These are phyloP conservation scores for Allium fistulosum DNA, from an alignment of 106 monocot genomes.

Conservation along the genomic window DNA sequence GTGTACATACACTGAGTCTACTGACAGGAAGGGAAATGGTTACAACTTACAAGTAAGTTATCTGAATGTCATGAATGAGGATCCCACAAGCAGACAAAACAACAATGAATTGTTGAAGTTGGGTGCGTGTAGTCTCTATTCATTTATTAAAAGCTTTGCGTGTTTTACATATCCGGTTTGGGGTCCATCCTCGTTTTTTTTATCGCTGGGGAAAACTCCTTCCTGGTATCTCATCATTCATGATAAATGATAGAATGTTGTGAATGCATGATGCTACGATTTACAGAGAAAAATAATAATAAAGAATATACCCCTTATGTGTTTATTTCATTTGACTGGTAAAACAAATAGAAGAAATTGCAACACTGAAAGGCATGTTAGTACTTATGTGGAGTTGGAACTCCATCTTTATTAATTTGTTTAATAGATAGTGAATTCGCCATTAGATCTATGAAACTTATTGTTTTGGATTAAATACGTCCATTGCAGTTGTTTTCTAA, in stretches of 20 bases:
- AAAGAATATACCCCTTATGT: background rate
- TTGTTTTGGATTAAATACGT: too few species aligned
- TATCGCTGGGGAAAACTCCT: too few species aligned
- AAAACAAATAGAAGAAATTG: too few species aligned
- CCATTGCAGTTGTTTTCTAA: too few species aligned
- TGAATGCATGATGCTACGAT: background rate
- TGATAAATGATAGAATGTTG: background rate
- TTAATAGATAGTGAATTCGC: too few species aligned
- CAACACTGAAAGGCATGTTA: too few species aligned
- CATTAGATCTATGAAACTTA: too few species aligned
- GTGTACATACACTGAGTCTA: background rate
- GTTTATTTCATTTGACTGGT: too few species aligned
- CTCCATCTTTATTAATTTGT: too few species aligned
- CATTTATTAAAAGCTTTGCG: conserved; percentile 98
- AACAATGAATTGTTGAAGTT: conserved; percentile 49
- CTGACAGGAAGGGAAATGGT: conserved; percentile 6
- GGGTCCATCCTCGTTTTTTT: too few species aligned
- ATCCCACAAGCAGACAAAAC: conserved; percentile 77
- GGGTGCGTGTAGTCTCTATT: conserved; percentile 87
- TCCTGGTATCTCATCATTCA: too few species aligned
- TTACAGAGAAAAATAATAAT: conserved; percentile 22
- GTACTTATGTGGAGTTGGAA: too few species aligned
- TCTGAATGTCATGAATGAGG: conserved; percentile 73
- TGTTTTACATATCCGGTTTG: conserved; percentile 17
- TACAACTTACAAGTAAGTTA: conserved; percentile 51